Evolutionary conservation across 2,329 filamentous ascomycete genomes (phyloP), one percentile per base, ranked within the genome.

Genomic region (Helminthosporium solani): DNA sequence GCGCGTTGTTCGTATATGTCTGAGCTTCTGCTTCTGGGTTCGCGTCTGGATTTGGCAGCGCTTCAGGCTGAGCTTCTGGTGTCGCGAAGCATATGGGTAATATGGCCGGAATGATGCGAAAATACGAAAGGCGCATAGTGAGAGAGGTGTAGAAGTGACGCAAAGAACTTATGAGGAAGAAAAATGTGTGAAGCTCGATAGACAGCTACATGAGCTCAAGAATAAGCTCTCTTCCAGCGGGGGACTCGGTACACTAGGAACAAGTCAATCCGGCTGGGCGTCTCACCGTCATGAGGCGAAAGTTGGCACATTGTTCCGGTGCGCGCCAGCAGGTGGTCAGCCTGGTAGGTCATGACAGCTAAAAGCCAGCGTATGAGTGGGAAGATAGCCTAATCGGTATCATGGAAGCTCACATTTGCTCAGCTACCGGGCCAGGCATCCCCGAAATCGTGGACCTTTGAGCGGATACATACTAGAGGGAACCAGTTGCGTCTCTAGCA

Each of bases 1-100:
- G 68, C 12, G 68, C 68, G 49, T 72, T 68, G 37, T 70, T 67
- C 2, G 58, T 58, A 18, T 64, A 55, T 12, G 54, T 47, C 42
- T 67, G 66, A 2, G 66, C 53, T 21, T 56, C 34, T 48, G 63
- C 49, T 27, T 40, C 44, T 39, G 50, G 38, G 43, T 40, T 14
- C 9, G 65, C 52, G n/a, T 55, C 31, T 47, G 64, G 48, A 15
- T 45, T 31, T 34, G 52, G 27, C 20, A 44, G 25, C 38, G 52
- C 53, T 33, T 63, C 57, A 33, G 63, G 60, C 19, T 41, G 55
- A 45, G 65, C 53, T 44, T 59, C 53, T 27, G 63, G 61, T 33
- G 64, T 61, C 19, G 51, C 25, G 46, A 50, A 57, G 11, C 56
- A 40, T 9, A 47, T 23, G 8, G 50, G 39, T 12, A 63, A 40